These are phyloP conservation scores for Trifolium subterraneum DNA, from an alignment of 306 rosid species.

Conservation along the genomic window DNA sequence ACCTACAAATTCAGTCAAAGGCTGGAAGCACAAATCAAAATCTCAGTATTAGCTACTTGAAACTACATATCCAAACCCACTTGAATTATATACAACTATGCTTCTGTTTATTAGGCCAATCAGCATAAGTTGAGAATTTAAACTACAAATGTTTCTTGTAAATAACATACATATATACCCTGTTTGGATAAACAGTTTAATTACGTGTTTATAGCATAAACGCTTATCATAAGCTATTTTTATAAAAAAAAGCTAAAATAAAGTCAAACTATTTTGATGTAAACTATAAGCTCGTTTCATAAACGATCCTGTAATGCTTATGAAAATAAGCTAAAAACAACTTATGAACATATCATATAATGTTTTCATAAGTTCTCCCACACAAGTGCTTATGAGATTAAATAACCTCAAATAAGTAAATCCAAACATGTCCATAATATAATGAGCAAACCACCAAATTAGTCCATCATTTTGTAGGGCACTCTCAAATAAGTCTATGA, in stretches of 20 bases:
- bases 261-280: background rate
- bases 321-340: background rate
- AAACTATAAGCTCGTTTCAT: background rate
- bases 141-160: conserved; percentile 18
- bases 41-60: conserved; percentile 37
- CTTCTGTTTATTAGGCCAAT: conserved; percentile 26
- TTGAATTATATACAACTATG: conserved; percentile 19
- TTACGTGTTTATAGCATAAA: background rate
- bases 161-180: background rate
- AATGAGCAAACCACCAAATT: background rate
- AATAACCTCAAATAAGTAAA: background rate
- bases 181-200: background rate
- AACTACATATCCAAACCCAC: conserved; percentile 30
- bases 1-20: conserved; percentile 64
- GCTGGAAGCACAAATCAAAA: conserved; percentile 65
- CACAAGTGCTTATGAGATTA: background rate
- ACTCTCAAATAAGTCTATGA: no score
- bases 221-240: background rate
- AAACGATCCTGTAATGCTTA: background rate
- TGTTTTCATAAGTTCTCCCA: background rate
- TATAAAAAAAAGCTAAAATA: background rate
- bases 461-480: no score
- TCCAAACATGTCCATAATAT: background rate
- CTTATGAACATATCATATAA: background rate
- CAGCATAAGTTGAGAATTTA: conserved; percentile 11